Evolutionary conservation across 2,329 filamentous ascomycete species (phyloP).

Genomic region (Remersonia thermophila): DNA sequence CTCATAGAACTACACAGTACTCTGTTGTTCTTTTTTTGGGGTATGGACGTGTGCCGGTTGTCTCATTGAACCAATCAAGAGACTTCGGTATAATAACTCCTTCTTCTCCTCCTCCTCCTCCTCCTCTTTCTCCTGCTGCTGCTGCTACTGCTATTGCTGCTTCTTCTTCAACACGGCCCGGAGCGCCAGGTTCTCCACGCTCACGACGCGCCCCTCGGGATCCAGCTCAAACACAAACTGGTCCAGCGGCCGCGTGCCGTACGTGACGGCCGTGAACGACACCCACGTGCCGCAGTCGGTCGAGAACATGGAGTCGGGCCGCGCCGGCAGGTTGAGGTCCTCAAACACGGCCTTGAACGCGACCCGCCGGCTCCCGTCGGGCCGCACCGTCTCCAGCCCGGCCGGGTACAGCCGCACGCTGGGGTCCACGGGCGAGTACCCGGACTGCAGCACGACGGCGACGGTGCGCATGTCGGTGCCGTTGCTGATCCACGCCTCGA

Average conservation of each 20-base stretch:
- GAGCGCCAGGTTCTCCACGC: constrained; percentile 14
- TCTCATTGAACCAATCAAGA: too few relatives aligned
- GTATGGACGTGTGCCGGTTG: too few relatives aligned
- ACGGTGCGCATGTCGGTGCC: constrained; percentile 13
- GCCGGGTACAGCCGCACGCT: constrained; percentile 14
- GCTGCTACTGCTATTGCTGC: background rate
- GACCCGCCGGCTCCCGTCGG: constrained; percentile 8
- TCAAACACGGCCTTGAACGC: constrained; percentile 16
- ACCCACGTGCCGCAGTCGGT: constrained; percentile 17
- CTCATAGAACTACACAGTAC: too few relatives aligned
- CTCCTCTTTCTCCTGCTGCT: too few relatives aligned
- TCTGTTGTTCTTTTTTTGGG: too few relatives aligned
- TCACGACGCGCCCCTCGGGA: constrained; percentile 7
- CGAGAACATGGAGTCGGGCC: constrained; percentile 13
- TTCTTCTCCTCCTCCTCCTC: too few relatives aligned
- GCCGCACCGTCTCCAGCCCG: constrained; percentile 12
- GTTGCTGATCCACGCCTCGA: constrained; percentile 15
- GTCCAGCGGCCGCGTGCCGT: constrained; percentile 14
- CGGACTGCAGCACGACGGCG: constrained; percentile 10
- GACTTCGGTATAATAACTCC: too few relatives aligned
- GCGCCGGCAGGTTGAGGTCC: constrained; percentile 10
- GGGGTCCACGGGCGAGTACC: constrained; percentile 10
- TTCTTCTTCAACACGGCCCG: constrained; percentile 12
- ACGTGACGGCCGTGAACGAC: constrained; percentile 14
- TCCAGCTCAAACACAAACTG: constrained; percentile 16